Evolutionary conservation across 139 green algal species (phyloP).

Genomic region (Zygnema circumcarinatum): DNA sequence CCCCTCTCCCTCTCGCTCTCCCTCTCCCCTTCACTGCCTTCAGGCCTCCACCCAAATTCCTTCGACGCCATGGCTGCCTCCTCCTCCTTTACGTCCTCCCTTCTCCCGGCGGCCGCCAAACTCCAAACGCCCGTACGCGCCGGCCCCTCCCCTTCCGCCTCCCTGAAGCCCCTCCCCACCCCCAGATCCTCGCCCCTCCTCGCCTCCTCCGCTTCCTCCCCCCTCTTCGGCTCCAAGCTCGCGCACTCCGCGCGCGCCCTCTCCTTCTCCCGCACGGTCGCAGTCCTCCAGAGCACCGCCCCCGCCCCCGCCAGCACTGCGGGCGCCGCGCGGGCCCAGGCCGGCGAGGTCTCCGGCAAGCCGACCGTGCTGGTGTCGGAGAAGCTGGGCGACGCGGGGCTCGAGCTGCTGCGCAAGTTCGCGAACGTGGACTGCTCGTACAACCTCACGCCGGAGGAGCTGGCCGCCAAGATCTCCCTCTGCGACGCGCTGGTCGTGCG

Average conservation of each 20-base stretch:
- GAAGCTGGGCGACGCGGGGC: constrained; percentile 84
- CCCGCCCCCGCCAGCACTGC: background rate
- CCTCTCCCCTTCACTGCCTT: background rate
- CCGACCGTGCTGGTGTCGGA: constrained; percentile 90
- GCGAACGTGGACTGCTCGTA: constrained; percentile 78
- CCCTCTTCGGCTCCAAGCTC: background rate
- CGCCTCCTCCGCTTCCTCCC: background rate
- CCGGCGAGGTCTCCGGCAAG: constrained; percentile 31
- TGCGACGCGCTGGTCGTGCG: constrained; percentile 91
- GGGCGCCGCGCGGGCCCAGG: background rate
- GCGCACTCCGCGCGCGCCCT: background rate
- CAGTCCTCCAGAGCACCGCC: background rate
- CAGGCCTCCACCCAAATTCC: background rate
- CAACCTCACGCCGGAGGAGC: constrained; percentile 78
- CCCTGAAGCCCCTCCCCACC: background rate
- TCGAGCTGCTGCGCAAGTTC: constrained; percentile 81
- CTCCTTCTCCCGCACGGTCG: background rate
- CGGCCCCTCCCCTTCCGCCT: background rate
- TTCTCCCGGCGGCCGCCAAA: no score
- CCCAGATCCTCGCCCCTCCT: no score
- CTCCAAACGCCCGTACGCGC: no score
- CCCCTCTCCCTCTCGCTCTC: constrained; percentile 1
- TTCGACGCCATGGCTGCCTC: background rate
- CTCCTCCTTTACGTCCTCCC: no score
- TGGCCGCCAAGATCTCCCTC: constrained; percentile 75